A percentile compares a stretch with the other conserved stretches of the same genome.
These are phyloP conservation scores for Talaromyces sp. DNA, from an alignment of 2,329 filamentous ascomycete genomes.

Conservation along the genomic window DNA sequence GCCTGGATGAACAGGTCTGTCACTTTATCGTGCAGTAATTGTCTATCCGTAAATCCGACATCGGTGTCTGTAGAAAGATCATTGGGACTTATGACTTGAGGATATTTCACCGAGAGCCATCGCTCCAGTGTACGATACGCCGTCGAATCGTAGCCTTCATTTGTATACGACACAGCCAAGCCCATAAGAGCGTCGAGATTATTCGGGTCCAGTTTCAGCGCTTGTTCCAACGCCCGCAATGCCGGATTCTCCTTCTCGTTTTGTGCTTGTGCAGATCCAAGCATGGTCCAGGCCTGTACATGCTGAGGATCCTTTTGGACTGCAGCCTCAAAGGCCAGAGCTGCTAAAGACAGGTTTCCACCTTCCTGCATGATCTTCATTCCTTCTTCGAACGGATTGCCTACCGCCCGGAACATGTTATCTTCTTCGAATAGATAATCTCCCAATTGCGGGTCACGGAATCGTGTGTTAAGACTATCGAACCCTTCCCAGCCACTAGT, in stretches of 20 bases:
- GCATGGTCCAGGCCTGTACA: constrained; percentile 87
- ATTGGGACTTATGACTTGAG: constrained; percentile 69
- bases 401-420: constrained; percentile 78
- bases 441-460: constrained; percentile 74
- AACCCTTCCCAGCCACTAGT: constrained; percentile 77
- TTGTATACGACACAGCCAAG: constrained; percentile 93
- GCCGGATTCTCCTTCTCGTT: constrained; percentile 98
- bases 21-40: constrained; percentile 83
- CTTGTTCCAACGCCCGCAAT: constrained; percentile 88
- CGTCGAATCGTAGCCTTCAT: constrained; percentile 96
- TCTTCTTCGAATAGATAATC: constrained; percentile 94
- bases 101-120: constrained; percentile 95
- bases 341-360: constrained; percentile 88
- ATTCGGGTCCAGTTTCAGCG: constrained; percentile 78
- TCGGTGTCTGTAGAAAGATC: constrained; percentile 74
- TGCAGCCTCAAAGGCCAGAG: constrained; percentile 91
- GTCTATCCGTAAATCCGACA: constrained; percentile 89
- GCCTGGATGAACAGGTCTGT: constrained; percentile 88
- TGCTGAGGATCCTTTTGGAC: constrained; percentile 86
- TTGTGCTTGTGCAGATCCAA: constrained; percentile 90
- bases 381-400: constrained; percentile 88
- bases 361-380: constrained; percentile 89
- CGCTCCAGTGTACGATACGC: constrained; percentile 94
- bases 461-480: constrained; percentile 64
- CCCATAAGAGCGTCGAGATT: constrained; percentile 93